phyloP scores from a whole-genome alignment of 2,329 filamentous ascomycete genomes.

The Penicillium sclerotiorum region DNA sequence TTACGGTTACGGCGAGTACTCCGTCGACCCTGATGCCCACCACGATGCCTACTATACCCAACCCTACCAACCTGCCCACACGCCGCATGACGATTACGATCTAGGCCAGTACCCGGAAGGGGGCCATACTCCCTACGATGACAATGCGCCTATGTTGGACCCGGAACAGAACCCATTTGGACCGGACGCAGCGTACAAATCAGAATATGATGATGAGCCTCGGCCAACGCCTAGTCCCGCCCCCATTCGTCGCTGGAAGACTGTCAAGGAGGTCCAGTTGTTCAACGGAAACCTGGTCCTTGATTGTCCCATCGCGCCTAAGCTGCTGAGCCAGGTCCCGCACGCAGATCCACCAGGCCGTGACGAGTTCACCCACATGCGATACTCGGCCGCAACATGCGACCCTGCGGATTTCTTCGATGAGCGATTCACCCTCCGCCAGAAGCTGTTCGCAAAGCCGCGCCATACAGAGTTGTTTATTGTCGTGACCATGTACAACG shows the following conservation, averaged over 20 bases:
- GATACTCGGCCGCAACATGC: conserved; percentile 92
- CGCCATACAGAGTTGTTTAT: conserved; percentile 95
- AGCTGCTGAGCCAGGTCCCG: conserved; percentile 81
- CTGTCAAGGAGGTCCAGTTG: conserved; percentile 95
- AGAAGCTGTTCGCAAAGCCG: conserved; percentile 88
- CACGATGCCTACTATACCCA: conserved; percentile 85
- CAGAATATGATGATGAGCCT: conserved; percentile 47
- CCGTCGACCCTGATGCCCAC: conserved; percentile 79
- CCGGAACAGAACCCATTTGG: conserved; percentile 64
- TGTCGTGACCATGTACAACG: conserved; percentile 98
- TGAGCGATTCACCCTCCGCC: conserved; percentile 86
- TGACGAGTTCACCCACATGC: conserved; percentile 76
- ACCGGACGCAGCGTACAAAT: conserved; percentile 60
- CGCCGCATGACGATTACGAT: conserved; percentile 58
- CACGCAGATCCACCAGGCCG: conserved; percentile 79
- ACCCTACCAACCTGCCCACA: conserved; percentile 71
- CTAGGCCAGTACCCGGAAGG: conserved; percentile 55
- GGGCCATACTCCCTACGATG: conserved; percentile 66
- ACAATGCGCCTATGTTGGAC: conserved; percentile 73
- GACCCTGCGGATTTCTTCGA: conserved; percentile 87
- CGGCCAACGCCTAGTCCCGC: conserved; percentile 55
- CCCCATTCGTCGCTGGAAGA: conserved; percentile 88
- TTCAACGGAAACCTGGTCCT: conserved; percentile 97
- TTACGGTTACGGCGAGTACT: conserved; percentile 66
- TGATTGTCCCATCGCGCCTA: conserved; percentile 91